phyloP scores from a whole-genome alignment of 2,329 filamentous ascomycete species.

The Hirsutella rhossiliensis region DNA sequence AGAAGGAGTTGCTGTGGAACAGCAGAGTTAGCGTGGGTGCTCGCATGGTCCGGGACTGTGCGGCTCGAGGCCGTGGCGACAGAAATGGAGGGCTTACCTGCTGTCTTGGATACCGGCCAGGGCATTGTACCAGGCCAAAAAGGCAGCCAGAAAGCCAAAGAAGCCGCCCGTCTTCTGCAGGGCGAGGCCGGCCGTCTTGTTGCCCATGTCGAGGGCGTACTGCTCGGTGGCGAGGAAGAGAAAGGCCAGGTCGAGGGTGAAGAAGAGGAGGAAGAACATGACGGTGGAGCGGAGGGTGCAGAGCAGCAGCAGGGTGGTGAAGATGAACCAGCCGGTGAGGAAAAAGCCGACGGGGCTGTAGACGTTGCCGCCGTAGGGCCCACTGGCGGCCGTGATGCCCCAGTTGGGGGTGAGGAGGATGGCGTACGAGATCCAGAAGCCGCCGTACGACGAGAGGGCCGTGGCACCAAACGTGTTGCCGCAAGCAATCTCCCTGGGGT shows the following conservation, averaged over 20 bases:
- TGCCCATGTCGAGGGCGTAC: slow-evolving; percentile 40
- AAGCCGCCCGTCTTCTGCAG: slow-evolving; percentile 62
- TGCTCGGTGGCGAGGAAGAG: slow-evolving; percentile 58
- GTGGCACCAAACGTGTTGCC: slow-evolving; percentile 81
- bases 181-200: slow-evolving; percentile 27
- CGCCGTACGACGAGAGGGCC: slow-evolving; percentile 68
- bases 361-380: slow-evolving; percentile 32
- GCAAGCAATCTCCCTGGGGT: slow-evolving; percentile 66
- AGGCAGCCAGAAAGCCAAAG: slow-evolving; percentile 72
- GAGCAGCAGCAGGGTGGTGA: slow-evolving; percentile 62
- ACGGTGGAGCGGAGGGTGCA: slow-evolving; percentile 67
- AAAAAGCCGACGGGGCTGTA: slow-evolving; percentile 59
- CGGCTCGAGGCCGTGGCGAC: too few relatives aligned
- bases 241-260: slow-evolving; percentile 66
- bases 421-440: slow-evolving; percentile 70
- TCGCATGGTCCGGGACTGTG: too few relatives aligned
- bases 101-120: slow-evolving; percentile 69
- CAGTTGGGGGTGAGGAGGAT: slow-evolving; percentile 61
- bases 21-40: slow-evolving; percentile 24
- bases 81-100: slow-evolving; percentile 37
- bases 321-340: slow-evolving; percentile 74
- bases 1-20: slow-evolving; percentile 64
- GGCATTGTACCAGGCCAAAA: slow-evolving; percentile 80
- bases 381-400: slow-evolving; percentile 35
- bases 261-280: slow-evolving; percentile 68